Evolutionary conservation across 495 filamentous ascomycete species (phyloP).

Genomic region (Lophiotrema nucula): DNA sequence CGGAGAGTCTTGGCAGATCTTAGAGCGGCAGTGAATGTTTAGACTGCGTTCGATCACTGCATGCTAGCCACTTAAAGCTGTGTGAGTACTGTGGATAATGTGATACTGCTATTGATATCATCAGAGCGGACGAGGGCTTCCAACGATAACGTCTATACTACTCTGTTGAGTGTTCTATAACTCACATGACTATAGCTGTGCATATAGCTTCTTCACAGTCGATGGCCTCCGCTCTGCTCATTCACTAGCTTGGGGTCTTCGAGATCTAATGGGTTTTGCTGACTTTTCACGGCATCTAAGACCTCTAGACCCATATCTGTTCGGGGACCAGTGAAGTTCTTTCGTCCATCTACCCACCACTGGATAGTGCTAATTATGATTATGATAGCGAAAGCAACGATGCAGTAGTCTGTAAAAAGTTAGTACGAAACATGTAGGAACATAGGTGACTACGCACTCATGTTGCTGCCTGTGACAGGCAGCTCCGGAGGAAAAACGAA

Average conservation of each 20-base stretch:
- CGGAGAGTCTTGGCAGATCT: no score
- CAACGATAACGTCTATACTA: no score
- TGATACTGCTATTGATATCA: no score
- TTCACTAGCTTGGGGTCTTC: constrained; percentile 2
- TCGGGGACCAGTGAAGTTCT: constrained; percentile 66
- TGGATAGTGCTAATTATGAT: constrained; percentile 62
- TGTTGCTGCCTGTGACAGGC: constrained; percentile 65
- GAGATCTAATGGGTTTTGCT: neutral
- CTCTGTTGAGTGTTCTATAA: no score
- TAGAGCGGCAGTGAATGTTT: no score
- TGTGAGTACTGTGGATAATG: no score
- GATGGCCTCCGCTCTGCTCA: no score
- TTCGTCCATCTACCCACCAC: constrained; percentile 72
- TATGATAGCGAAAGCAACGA: constrained; percentile 69
- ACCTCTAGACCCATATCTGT: constrained; percentile 42
- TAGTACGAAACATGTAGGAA: neutral
- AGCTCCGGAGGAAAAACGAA: constrained; percentile 73
- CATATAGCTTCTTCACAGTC: no score
- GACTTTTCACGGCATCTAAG: constrained; percentile 23
- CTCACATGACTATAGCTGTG: no score
- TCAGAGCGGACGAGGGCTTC: no score
- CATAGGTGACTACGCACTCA: constrained; percentile 54
- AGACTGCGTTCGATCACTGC: no score
- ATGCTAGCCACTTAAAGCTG: no score
- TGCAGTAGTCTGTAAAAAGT: constrained; percentile 50